These are phyloP conservation scores for Candida ortonii DNA, from an alignment of 805 yeast genomes.

Conservation along the genomic window DNA sequence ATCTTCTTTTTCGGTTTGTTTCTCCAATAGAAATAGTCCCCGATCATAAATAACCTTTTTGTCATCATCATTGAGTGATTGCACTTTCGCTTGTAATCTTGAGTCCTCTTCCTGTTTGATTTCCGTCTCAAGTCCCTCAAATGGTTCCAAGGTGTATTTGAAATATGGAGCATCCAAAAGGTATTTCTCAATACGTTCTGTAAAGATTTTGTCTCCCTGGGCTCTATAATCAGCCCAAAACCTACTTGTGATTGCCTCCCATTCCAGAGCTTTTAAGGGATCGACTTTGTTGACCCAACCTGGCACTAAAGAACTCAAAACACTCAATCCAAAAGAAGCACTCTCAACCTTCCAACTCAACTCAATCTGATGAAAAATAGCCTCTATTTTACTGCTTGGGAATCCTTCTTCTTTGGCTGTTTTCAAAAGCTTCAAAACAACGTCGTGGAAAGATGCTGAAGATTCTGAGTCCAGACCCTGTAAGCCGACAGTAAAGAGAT, in stretches of 20 bases:
- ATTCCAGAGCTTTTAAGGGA: constrained; percentile 66
- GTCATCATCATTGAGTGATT: constrained; percentile 51
- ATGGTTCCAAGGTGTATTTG: constrained; percentile 75
- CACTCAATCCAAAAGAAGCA: constrained; percentile 82
- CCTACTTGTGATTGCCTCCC: constrained; percentile 53
- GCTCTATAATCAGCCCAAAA: constrained; percentile 60
- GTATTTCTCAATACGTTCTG: constrained; percentile 52
- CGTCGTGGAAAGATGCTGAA: constrained; percentile 45
- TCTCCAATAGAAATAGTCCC: constrained; percentile 56
- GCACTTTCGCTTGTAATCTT: constrained; percentile 45
- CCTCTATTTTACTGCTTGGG: constrained; percentile 65
- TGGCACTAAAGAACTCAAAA: constrained; percentile 72
- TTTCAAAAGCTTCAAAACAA: constrained; percentile 46
- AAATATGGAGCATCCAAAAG: constrained; percentile 57
- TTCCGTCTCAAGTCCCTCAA: constrained; percentile 47
- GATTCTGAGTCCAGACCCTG: constrained; percentile 61
- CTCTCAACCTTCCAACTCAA: constrained; percentile 79
- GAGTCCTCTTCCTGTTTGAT: constrained; percentile 54
- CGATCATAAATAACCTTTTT: constrained; percentile 54
- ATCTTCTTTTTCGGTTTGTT: constrained; percentile 70
- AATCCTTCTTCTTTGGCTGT: constrained; percentile 45
- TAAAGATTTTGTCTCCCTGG: constrained; percentile 57
- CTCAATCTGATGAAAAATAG: constrained; percentile 85
- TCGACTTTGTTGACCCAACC: constrained; percentile 83
- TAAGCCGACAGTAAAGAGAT: constrained; percentile 80